A percentile compares a stretch with the other conserved stretches of the same genome.
phyloP scores from a whole-genome alignment of 306 rosid genomes.

The Lathyrus tuberosus region DNA sequence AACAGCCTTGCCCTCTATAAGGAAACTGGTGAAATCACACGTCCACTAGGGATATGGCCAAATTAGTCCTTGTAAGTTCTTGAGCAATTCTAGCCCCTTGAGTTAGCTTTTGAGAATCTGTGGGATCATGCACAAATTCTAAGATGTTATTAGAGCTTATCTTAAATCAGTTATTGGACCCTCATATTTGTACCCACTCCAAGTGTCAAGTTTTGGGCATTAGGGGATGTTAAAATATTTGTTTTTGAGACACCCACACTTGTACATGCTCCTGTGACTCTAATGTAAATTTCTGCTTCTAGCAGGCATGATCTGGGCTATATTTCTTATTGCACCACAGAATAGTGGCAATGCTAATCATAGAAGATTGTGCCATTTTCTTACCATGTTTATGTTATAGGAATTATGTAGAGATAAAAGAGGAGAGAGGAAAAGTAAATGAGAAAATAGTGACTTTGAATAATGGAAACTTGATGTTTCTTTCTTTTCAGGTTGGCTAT shows the following conservation, averaged over 20 bases:
- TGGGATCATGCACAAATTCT: neutral
- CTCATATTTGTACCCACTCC: neutral
- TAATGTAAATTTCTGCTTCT: neutral
- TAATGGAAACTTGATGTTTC: conserved; percentile 25
- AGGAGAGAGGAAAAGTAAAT: neutral
- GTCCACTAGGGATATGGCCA: neutral
- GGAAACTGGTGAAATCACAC: neutral
- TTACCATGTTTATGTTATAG: neutral
- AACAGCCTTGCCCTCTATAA: neutral
- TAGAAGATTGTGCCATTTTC: neutral
- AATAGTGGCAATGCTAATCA: conserved; percentile 1
- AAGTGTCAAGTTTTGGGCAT: neutral
- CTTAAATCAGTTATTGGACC: neutral
- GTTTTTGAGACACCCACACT: neutral
- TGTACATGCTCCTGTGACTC: neutral
- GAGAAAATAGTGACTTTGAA: conserved; percentile 6
- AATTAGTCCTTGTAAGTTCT: neutral
- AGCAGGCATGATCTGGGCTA: neutral
- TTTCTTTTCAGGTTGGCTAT: conserved; percentile 80
- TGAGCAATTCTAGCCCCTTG: neutral
- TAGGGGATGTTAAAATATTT: neutral
- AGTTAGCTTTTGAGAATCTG: neutral
- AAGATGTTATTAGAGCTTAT: neutral
- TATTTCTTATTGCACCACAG: neutral
- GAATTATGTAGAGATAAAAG: neutral